These are phyloP conservation scores for Talaromyces funiculosus DNA, from an alignment of 2,329 filamentous ascomycete genomes.

Conservation along the genomic window DNA sequence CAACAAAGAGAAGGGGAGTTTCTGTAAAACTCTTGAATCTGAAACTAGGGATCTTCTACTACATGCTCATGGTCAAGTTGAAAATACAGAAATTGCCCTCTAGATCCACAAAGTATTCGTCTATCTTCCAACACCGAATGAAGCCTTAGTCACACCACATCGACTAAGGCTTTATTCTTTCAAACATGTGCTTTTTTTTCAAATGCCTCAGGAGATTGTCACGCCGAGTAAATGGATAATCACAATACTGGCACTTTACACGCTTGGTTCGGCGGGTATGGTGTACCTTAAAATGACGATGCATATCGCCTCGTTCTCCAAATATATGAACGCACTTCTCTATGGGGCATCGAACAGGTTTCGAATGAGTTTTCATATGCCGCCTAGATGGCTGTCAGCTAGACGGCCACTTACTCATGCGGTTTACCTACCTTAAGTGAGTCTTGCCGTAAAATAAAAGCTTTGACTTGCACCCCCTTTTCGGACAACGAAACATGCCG, in stretches of 20 bases:
- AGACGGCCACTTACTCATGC: not conserved
- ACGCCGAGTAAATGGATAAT: not conserved
- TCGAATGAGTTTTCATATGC: conserved; percentile 1
- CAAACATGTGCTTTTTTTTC: not conserved
- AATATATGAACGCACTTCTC: not conserved
- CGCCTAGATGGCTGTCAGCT: conserved; percentile 3
- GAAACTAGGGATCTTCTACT: not conserved
- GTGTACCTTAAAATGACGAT: not conserved
- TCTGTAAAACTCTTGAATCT: not conserved
- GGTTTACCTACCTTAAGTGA: not conserved
- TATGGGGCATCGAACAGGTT: not conserved
- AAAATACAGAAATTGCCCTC: not conserved
- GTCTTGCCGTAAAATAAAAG: not conserved
- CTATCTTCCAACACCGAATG: not conserved
- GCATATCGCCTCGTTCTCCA: not conserved
- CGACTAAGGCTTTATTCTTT: not conserved
- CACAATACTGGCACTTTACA: conserved; percentile 1
- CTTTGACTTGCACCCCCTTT: conserved; percentile 1
- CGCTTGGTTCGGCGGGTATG: not conserved
- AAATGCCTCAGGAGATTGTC: conserved; percentile 1
- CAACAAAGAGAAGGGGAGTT: too few relatives aligned
- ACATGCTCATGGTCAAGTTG: not conserved
- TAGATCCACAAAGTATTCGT: not conserved
- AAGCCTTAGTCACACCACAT: not conserved
- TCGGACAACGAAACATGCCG: conserved; percentile 4